Percentiles rank a stretch among this genome's conserved stretches.
These are phyloP conservation scores for Terana coerulea DNA, from an alignment of 768 basidiomycete species.

Conservation along the genomic window DNA sequence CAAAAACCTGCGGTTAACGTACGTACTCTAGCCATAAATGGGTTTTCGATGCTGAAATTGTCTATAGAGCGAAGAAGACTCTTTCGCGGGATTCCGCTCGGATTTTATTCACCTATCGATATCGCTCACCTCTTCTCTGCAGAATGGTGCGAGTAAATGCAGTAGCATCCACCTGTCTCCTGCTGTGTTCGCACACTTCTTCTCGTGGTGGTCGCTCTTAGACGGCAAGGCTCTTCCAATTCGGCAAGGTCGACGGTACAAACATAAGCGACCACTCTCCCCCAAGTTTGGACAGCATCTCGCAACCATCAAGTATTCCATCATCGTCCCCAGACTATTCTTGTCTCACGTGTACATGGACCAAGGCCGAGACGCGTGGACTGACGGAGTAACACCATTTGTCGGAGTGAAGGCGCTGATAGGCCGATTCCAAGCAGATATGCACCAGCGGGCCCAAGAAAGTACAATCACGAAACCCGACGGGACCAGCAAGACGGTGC, in stretches of 20 bases:
- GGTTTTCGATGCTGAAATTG: constrained; percentile 4
- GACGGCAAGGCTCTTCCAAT: constrained; percentile 81
- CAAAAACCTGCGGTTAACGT: constrained; percentile 45
- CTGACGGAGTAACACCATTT: constrained; percentile 69
- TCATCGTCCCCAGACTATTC: constrained; percentile 71
- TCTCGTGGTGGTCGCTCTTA: constrained; percentile 89
- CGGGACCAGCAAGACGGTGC: constrained; percentile 53
- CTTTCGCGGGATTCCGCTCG: constrained; percentile 85
- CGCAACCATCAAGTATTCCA: constrained; percentile 88
- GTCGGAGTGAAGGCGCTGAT: constrained; percentile 85
- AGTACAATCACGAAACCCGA: constrained; percentile 54
- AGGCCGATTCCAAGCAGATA: constrained; percentile 78
- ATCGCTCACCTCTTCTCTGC: constrained; percentile 70
- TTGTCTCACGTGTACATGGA: constrained; percentile 87
- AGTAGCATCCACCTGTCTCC: constrained; percentile 87
- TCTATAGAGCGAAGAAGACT: constrained; percentile 53
- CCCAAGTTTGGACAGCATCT: constrained; percentile 87
- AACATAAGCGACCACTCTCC: constrained; percentile 57
- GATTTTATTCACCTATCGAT: constrained; percentile 92
- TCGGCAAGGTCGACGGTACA: constrained; percentile 83
- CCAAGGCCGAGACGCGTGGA: constrained; percentile 77
- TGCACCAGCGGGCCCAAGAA: constrained; percentile 92
- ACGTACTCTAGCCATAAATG: constrained; percentile 14
- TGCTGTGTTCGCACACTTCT: constrained; percentile 83
- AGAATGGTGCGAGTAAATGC: constrained; percentile 30